These are phyloP conservation scores for Cyclostephanos invisitatus DNA, from an alignment of 108 stramenopile species.

Conservation along the genomic window DNA sequence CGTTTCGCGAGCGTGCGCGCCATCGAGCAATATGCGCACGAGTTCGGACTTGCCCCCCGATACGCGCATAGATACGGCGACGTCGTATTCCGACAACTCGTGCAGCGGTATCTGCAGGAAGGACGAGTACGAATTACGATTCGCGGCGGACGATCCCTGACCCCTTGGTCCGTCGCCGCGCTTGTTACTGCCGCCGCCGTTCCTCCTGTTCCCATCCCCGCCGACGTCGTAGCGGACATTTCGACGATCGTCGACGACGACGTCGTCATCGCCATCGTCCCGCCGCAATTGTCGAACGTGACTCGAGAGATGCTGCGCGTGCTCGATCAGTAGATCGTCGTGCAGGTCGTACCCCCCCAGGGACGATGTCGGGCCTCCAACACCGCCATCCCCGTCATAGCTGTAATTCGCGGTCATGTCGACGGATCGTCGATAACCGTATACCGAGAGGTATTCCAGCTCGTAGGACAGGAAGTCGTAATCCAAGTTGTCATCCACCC, in stretches of 20 bases:
- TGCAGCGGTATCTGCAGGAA: slow-evolving; percentile 1
- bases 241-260: not conserved
- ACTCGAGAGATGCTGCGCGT: slow-evolving; percentile 37
- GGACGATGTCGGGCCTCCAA: no score
- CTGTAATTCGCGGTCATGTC: not conserved
- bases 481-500: slow-evolving; percentile 14
- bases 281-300: slow-evolving; percentile 30
- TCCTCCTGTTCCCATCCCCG: not conserved
- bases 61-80: not conserved
- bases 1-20: slow-evolving; percentile 59
- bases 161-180: not conserved
- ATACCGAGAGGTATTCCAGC: slow-evolving; percentile 42
- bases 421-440: slow-evolving; percentile 29
- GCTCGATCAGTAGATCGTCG: slow-evolving; percentile 37
- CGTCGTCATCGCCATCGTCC: not conserved
- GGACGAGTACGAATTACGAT: slow-evolving; percentile 6
- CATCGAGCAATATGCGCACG: slow-evolving; percentile 52
- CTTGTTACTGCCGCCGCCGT: not conserved
- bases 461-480: slow-evolving; percentile 40
- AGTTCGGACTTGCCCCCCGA: not conserved
- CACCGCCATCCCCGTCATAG: slow-evolving; percentile 3
- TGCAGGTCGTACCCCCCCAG: slow-evolving; percentile 29
- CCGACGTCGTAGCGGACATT: no score
- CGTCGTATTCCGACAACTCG: not conserved
- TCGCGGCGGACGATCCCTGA: not conserved